A percentile compares a stretch with the other conserved stretches of the same genome.
Evolutionary conservation across 2,329 filamentous ascomycete genomes (phyloP).

Genomic region (Ascochyta clinopodiicola): DNA sequence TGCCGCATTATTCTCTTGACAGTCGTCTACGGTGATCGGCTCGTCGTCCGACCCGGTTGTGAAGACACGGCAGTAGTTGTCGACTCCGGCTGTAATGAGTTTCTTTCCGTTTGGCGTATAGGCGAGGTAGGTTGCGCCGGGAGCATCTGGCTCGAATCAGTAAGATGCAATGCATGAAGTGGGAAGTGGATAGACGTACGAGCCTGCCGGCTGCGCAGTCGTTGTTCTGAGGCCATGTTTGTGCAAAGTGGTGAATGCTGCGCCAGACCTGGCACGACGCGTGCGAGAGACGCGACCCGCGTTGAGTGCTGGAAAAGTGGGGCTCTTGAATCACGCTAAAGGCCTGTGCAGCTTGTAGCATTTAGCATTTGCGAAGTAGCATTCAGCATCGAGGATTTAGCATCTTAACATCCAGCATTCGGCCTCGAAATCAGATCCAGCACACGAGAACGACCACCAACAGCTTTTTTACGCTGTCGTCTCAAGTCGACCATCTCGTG

Average conservation of each 20-base stretch:
- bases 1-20: constrained; percentile 82
- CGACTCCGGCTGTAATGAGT: constrained; percentile 88
- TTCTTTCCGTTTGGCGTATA: constrained; percentile 90
- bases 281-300: constrained; percentile 14
- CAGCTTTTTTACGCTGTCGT: too few species aligned
- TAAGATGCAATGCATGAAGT: constrained; percentile 6
- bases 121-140: constrained; percentile 82
- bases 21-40: constrained; percentile 89
- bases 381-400: too few species aligned
- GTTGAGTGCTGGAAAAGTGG: constrained; percentile 11
- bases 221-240: constrained; percentile 24
- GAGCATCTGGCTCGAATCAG: constrained; percentile 65
- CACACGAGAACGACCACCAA: too few species aligned
- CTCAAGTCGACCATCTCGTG: too few species aligned
- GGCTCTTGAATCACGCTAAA: constrained; percentile 11
- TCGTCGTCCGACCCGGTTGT: constrained; percentile 91
- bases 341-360: neutral
- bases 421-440: neutral
- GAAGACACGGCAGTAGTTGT: constrained; percentile 93
- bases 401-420: neutral
- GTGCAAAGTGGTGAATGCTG: constrained; percentile 3
- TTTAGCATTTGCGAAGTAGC: neutral
- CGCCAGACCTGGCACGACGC: constrained; percentile 9
- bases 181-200: constrained; percentile 26
- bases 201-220: constrained; percentile 41